These are phyloP conservation scores for Stachybotrys echinatus DNA, from an alignment of 2,329 filamentous ascomycete species.

Conservation along the genomic window DNA sequence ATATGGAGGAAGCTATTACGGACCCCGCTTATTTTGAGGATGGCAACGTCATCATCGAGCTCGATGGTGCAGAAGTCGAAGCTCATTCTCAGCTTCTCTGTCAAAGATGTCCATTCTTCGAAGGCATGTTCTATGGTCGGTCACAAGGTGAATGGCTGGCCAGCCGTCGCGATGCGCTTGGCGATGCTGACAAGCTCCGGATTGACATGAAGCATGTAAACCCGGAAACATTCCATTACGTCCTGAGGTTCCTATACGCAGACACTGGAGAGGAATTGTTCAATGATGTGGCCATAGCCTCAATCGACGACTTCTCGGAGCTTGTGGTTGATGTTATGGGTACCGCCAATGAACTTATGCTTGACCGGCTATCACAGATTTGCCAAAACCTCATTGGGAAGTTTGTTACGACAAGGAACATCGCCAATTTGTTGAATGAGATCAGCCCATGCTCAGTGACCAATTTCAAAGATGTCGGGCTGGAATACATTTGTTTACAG, in stretches of 20 bases:
- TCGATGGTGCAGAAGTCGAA: slow-evolving; percentile 65
- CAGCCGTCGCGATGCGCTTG: slow-evolving; percentile 49
- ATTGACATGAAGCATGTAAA: slow-evolving; percentile 83
- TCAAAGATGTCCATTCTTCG: slow-evolving; percentile 85
- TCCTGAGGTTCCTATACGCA: slow-evolving; percentile 76
- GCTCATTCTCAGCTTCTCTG: slow-evolving; percentile 78
- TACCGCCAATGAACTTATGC: slow-evolving; percentile 90
- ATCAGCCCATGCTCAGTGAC: slow-evolving; percentile 78
- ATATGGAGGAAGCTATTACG: slow-evolving; percentile 65
- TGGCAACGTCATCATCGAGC: slow-evolving; percentile 72
- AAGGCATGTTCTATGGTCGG: slow-evolving; percentile 83
- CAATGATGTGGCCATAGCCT: slow-evolving; percentile 63
- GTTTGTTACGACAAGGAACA: slow-evolving; percentile 82
- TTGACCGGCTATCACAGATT: slow-evolving; percentile 82
- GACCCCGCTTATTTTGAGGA: slow-evolving; percentile 71
- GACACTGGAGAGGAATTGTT: slow-evolving; percentile 80
- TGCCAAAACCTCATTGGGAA: slow-evolving; percentile 80
- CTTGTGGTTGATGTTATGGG: slow-evolving; percentile 87
- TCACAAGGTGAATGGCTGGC: slow-evolving; percentile 81
- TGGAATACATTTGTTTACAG: slow-evolving; percentile 90
- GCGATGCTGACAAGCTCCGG: slow-evolving; percentile 41
- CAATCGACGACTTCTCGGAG: slow-evolving; percentile 80
- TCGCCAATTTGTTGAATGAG: slow-evolving; percentile 78
- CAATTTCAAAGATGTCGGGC: slow-evolving; percentile 79
- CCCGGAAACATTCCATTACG: slow-evolving; percentile 67